A percentile compares a stretch with the other conserved stretches of the same genome.
phyloP scores from a whole-genome alignment of 345 rosid species.

The Eucalyptus marginata region DNA sequence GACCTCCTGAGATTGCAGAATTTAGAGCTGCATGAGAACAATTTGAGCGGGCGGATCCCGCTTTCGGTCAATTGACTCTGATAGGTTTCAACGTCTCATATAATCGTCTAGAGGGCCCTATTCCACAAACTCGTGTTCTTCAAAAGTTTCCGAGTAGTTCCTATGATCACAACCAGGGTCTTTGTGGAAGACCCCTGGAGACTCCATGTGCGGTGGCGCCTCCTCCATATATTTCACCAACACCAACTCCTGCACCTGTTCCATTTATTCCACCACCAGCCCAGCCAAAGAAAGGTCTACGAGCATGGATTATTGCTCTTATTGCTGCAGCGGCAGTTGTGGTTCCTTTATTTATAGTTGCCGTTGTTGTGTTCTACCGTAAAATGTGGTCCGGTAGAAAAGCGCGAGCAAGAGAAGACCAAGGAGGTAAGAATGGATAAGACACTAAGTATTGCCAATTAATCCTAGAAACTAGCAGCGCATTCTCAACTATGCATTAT shows the following conservation, averaged over 20 bases:
- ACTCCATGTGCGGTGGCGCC: conserved; percentile 10
- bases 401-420: not conserved
- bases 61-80: conserved; percentile 23
- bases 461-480: not conserved
- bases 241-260: not conserved
- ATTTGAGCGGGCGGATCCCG: conserved; percentile 24
- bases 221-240: not conserved
- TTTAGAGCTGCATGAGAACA: conserved; percentile 33
- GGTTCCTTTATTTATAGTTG: conserved; percentile 9
- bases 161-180: conserved; percentile 21
- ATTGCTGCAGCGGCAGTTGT: conserved; percentile 14
- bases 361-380: conserved; percentile 10
- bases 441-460: not conserved
- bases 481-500: not conserved
- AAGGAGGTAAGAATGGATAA: conserved; percentile 3
- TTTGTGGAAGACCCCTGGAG: conserved; percentile 34
- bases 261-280: not conserved
- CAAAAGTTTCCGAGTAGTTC: conserved; percentile 16
- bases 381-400: not conserved
- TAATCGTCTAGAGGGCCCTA: conserved; percentile 27
- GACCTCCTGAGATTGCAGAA: conserved; percentile 8
- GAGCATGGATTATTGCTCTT: conserved; percentile 7
- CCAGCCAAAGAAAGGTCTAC: not conserved
- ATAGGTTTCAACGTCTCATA: conserved; percentile 31
- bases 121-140: conserved; percentile 23